phyloP scores from a whole-genome alignment of 352 stramenopile genomes.

The Phytophthora constricta region DNA sequence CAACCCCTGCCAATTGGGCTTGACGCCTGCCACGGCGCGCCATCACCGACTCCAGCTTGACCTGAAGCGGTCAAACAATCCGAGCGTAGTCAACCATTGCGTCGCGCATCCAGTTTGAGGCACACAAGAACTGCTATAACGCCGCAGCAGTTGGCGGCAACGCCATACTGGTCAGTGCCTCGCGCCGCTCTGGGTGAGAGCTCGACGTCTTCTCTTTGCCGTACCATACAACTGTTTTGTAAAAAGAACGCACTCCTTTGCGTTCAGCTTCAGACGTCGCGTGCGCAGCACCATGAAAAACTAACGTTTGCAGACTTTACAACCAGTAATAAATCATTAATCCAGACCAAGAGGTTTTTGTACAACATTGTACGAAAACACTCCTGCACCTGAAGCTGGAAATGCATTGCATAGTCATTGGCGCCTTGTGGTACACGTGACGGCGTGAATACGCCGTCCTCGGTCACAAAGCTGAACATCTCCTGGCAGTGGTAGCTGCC shows the following conservation, averaged over 20 bases:
- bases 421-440: not conserved
- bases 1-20: not conserved
- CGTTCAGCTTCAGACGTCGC: slow-evolving; percentile 27
- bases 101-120: slow-evolving; percentile 9
- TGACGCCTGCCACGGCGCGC: not conserved
- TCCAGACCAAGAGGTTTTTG: slow-evolving; percentile 27
- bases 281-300: slow-evolving; percentile 20
- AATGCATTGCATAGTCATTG: not conserved
- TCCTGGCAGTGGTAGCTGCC: slow-evolving; percentile 30
- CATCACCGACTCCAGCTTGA: slow-evolving; percentile 14
- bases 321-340: slow-evolving; percentile 39
- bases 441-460: slow-evolving; percentile 27
- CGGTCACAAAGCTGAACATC: slow-evolving; percentile 24
- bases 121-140: slow-evolving; percentile 22
- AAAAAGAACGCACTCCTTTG: slow-evolving; percentile 23
- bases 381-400: not conserved
- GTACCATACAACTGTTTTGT: slow-evolving; percentile 20
- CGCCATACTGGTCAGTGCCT: not conserved
- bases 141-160: slow-evolving; percentile 9
- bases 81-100: slow-evolving; percentile 12
- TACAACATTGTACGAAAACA: slow-evolving; percentile 1
- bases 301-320: slow-evolving; percentile 17
- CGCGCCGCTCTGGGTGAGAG: not conserved
- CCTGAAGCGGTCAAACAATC: not conserved
- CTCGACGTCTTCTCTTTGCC: slow-evolving; percentile 1